These are phyloP conservation scores for Crotalaria pallida DNA, from an alignment of 306 rosid species.

Conservation along the genomic window DNA sequence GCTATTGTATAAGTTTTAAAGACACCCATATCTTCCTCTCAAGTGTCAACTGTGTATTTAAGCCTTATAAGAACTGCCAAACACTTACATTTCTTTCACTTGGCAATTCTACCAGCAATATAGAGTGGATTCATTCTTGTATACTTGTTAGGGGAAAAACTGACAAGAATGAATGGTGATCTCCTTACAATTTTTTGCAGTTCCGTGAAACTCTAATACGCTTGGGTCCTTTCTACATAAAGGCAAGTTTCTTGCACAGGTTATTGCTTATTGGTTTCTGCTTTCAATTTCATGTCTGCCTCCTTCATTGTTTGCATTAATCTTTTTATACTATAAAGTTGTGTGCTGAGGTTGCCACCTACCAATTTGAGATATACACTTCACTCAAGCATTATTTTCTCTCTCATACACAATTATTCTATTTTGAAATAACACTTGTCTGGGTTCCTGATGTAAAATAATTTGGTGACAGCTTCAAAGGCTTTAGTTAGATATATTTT, in stretches of 20 bases:
- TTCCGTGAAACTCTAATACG: constrained; percentile 88
- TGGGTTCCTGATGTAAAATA: background rate
- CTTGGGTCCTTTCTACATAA: constrained; percentile 93
- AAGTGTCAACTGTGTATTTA: background rate
- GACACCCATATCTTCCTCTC: background rate
- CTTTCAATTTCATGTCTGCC: background rate
- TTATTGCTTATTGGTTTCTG: constrained; percentile 23
- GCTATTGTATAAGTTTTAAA: background rate
- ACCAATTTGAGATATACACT: constrained; percentile 9
- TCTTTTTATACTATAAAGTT: background rate
- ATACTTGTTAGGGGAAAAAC: constrained; percentile 23
- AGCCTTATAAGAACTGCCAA: background rate
- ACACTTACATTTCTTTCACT: constrained; percentile 6
- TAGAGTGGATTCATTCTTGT: constrained; percentile 10
- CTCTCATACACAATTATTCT: constrained; percentile 6
- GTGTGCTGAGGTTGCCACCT: constrained; percentile 6
- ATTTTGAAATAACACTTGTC: background rate
- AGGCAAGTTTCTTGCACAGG: constrained; percentile 55
- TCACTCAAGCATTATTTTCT: constrained; percentile 8
- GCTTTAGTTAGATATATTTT: background rate
- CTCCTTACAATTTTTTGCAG: constrained; percentile 57
- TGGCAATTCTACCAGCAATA: constrained; percentile 5
- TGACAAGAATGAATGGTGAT: constrained; percentile 29
- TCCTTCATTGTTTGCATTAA: background rate
- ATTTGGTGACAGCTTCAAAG: background rate